Evolutionary conservation across 345 rosid genomes (phyloP).

Genomic region (Euphorbia lathyris): DNA sequence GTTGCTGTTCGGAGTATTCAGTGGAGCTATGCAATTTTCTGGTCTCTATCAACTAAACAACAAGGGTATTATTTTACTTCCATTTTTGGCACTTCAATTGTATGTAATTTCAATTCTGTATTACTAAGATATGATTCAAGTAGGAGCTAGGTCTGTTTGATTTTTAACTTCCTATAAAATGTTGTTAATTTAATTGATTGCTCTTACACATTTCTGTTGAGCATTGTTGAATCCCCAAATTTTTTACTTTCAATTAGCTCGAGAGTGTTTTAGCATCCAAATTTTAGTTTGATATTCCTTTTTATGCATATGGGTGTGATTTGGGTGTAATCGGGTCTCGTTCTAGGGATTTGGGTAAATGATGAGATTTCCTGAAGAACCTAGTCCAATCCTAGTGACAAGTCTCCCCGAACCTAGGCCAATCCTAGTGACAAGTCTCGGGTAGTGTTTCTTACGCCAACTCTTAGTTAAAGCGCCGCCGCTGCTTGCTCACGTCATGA

Average conservation of each 20-base stretch:
- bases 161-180: not conserved
- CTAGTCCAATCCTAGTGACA: too few species aligned
- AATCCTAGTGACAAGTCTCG: too few species aligned
- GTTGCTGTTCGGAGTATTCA: constrained; percentile 77
- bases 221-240: not conserved
- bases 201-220: too few species aligned
- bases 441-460: too few species aligned
- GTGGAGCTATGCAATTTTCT: constrained; percentile 94
- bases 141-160: not conserved
- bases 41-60: constrained; percentile 71
- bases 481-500: too few species aligned
- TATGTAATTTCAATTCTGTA: not conserved
- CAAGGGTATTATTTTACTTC: constrained; percentile 43
- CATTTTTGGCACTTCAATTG: not conserved
- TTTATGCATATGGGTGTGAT: too few species aligned
- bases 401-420: too few species aligned
- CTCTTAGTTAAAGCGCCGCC: too few species aligned
- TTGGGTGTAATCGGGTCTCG: too few species aligned
- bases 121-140: not conserved
- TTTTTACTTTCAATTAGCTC: not conserved
- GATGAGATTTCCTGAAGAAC: too few species aligned
- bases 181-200: not conserved
- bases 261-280: not conserved
- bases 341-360: too few species aligned
- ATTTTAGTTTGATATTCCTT: not conserved